Base-by-base conservation (phyloP, 768 basidiomycete species). In the Mycena crocata region DNA sequence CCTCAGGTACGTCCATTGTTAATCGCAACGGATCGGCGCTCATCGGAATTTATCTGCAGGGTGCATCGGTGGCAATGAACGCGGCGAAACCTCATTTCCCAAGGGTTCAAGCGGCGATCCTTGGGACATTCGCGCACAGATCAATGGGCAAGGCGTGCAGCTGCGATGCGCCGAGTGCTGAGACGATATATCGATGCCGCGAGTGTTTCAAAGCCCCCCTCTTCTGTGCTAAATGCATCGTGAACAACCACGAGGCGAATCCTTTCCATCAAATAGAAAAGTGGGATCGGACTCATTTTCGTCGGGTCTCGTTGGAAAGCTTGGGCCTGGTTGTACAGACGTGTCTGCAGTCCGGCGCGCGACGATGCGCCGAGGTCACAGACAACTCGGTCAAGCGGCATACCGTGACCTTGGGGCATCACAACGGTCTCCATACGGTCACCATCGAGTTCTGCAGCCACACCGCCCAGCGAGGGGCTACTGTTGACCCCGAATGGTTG, bases 261-360 rank as follows among this genome's bases (percentile, higher is more conserved):
- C 64, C 64, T 1, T 58, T 65, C 23, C 64, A 65, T 24, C 55
- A 46, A 30, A 52, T 65, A n/a, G 35, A 57, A 14, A 17, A 44
- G 35, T 65, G 64, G 64, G 32, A 65, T 17, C 31, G 49, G 13
- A 1, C 26, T 7, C 37, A 28, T 1, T 65, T 56, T 35, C 39
- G 26, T 1, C 57, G 57, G 14, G 37, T 12, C 14, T 57, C 57
- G 21, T 17, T 55, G n/a, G 13, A n/a, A 1, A 5, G n/a, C 6
- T 32, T 51, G 2, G 49, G 32, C 6, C 49, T 34, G 2, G 12
- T 21, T 2, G 19, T 51, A 32, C 49, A 51, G 14, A 51, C 32
- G 5, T 12, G 30, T 30, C 46, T 21, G 4, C 12, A 15, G 5
- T 26, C 26, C 6, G 26, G 46, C 12, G 26, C 13, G 2, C 46